phyloP scores from a whole-genome alignment of 148 eudicot genomes.

The Rhododendron kiyosumense region DNA sequence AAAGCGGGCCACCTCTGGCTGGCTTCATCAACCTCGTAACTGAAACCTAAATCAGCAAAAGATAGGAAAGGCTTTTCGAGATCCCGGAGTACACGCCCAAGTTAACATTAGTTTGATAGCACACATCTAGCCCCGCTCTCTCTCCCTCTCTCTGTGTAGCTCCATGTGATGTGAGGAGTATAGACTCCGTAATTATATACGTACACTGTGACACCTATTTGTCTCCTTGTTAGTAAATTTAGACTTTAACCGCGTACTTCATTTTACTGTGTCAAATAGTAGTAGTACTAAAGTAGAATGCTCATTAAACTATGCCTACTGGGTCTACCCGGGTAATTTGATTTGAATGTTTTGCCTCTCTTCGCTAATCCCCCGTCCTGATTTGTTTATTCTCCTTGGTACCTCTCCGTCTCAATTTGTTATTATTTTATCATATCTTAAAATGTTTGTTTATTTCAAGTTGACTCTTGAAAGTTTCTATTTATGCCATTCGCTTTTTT shows the following conservation, averaged over 20 bases:
- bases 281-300: too few species aligned
- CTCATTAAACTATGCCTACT: too few species aligned
- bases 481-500: too few species aligned
- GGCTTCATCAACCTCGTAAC: slow-evolving; percentile 1
- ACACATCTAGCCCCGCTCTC: background rate
- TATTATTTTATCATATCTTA: too few species aligned
- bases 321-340: too few species aligned
- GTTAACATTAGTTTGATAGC: background rate
- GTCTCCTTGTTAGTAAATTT: background rate
- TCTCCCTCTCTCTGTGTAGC: background rate
- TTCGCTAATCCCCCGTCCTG: too few species aligned
- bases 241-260: background rate
- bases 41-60: background rate
- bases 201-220: background rate
- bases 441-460: too few species aligned
- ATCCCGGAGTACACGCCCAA: background rate
- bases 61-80: background rate
- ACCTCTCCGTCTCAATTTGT: too few species aligned
- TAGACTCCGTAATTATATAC: background rate
- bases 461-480: too few species aligned
- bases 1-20: background rate
- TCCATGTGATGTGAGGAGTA: background rate
- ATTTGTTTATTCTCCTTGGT: too few species aligned
- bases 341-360: too few species aligned
- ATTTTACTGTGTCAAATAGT: background rate